Evolutionary conservation across 1,139 yeast species (phyloP), one percentile per base, ranked within the genome.

Genomic region (Magnusiomyces fungicola): DNA sequence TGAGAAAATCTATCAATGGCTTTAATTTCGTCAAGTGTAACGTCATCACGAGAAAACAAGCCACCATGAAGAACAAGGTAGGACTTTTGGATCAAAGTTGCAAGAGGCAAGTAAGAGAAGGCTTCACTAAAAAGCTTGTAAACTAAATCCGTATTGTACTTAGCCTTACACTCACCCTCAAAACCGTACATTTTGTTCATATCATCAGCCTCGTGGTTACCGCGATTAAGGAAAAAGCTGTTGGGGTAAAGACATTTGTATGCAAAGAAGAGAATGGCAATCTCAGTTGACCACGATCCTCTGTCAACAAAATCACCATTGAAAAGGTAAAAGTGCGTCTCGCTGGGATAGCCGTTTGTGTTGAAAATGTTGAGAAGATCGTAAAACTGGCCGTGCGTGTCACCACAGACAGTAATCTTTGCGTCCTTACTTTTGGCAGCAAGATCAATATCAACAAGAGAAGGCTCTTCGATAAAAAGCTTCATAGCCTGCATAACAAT

Each of bases 231-330:
- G 67, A 70, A 89, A 47, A 92, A 68, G 46, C 78, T 73, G 3
- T 69, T 62, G n/a, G 99, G 99, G 62, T 75, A 84, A 41, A 85
- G 67, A 40, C 89, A 73, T 69, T 92, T 92, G 67, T 87, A 76
- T 14, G 83, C 77, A 65, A 87, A 90, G 48, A 88, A 74, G 45
- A 86, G 73, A 47, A 94, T 71, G 1, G 97, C 97, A 48, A 92
- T 95, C 65, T 92, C 99, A 63, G 96, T 86, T 3, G 97, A 88
- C 97, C 98, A 92, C 6, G 96, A 86, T 1, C 99, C 99, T 63
- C 99, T 76, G 64, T 92, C 99, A 3, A 92, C 98, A 69, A 92
- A 92, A 69, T 94, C 98, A 45, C 99, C 98, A 63, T 92, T 92
- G 71, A 92, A 90, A 50, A 92, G 69, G 64, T 86, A 92, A 18